Conservation (phyloP, 495 filamentous ascomycete genomes). For the Penicillium egyptiacum region DNA sequence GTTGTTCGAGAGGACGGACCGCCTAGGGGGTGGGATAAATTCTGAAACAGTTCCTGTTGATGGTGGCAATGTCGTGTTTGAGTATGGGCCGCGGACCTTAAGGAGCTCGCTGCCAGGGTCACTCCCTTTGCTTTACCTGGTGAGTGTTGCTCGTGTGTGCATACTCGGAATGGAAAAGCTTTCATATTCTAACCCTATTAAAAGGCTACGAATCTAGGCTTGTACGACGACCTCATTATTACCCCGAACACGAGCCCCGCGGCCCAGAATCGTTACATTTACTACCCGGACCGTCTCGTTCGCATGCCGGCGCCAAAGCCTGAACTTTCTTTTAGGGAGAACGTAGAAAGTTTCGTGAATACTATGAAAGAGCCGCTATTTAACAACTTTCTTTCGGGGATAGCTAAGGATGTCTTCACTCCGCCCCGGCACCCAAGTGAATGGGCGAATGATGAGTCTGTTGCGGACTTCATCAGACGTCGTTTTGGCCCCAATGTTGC, state of each 20-base stretch:
- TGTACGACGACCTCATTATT: constrained; percentile 63
- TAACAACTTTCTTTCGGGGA: constrained; percentile 42
- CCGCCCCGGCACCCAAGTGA: constrained; percentile 23
- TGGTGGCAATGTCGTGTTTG: constrained; percentile 66
- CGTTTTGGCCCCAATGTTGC: constrained; percentile 57
- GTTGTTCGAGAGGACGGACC: constrained; percentile 68
- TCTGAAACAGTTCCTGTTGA: constrained; percentile 64
- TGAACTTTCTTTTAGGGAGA: constrained; percentile 25
- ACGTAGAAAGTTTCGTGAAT: constrained; percentile 24
- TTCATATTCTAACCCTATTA: constrained; percentile 2
- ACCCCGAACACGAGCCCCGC: constrained; percentile 50
- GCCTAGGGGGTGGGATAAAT: constrained; percentile 82
- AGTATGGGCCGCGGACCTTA: constrained; percentile 82
- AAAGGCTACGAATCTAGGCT: constrained; percentile 62
- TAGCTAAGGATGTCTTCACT: constrained; percentile 42
- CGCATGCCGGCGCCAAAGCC: constrained; percentile 55
- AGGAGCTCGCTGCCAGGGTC: constrained; percentile 51
- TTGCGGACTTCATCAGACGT: constrained; percentile 66
- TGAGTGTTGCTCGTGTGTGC: constrained; percentile 30
- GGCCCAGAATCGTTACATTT: constrained; percentile 73
- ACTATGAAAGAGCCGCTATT: constrained; percentile 66
- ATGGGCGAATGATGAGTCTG: constrained; percentile 61
- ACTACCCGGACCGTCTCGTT: constrained; percentile 88
- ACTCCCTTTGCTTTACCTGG: constrained; percentile 56
- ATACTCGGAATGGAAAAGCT: neutral